phyloP scores from a whole-genome alignment of 805 yeast species.

The Schizosaccharomyces japonicus region DNA sequence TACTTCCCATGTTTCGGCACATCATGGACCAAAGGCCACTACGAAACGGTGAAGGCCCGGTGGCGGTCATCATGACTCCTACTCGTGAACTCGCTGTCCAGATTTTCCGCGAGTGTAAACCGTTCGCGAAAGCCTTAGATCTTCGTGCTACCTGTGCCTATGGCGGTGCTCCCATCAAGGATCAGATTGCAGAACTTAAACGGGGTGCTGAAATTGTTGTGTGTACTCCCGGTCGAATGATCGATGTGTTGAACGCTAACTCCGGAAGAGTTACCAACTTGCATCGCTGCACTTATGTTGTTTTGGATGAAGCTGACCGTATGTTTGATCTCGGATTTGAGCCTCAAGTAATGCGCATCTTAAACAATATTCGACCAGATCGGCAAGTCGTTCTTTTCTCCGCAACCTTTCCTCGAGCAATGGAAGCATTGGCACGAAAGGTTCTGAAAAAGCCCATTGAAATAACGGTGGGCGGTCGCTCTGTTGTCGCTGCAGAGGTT shows the following conservation, averaged over 20 bases:
- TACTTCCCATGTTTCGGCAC: conserved; percentile 66
- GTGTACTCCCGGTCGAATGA: conserved; percentile 87
- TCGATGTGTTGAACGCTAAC: conserved; percentile 68
- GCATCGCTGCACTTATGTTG: conserved; percentile 50
- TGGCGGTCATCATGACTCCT: conserved; percentile 64
- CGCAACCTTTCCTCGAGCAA: conserved; percentile 67
- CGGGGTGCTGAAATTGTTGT: conserved; percentile 60
- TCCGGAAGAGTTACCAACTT: conserved; percentile 52
- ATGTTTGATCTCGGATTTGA: conserved; percentile 95
- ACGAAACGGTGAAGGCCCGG: conserved; percentile 35
- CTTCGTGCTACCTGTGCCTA: conserved; percentile 55
- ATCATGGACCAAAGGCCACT: conserved; percentile 46
- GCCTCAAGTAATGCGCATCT: conserved; percentile 71
- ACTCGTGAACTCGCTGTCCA: conserved; percentile 83
- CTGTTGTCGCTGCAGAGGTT: conserved; percentile 61
- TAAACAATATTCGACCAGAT: conserved; percentile 58
- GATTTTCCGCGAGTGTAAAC: conserved; percentile 39
- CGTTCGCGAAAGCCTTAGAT: conserved; percentile 29
- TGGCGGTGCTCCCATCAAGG: conserved; percentile 69
- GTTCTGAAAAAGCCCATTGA: conserved; percentile 43
- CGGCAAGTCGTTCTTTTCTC: conserved; percentile 75
- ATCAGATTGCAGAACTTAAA: conserved; percentile 58
- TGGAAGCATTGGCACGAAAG: conserved; percentile 51
- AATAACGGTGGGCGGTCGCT: conserved; percentile 56
- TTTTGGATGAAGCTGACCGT: conserved; percentile 86